Conservation (phyloP, 2,329 filamentous ascomycete genomes). For the Apiospora kogelbergensis region DNA sequence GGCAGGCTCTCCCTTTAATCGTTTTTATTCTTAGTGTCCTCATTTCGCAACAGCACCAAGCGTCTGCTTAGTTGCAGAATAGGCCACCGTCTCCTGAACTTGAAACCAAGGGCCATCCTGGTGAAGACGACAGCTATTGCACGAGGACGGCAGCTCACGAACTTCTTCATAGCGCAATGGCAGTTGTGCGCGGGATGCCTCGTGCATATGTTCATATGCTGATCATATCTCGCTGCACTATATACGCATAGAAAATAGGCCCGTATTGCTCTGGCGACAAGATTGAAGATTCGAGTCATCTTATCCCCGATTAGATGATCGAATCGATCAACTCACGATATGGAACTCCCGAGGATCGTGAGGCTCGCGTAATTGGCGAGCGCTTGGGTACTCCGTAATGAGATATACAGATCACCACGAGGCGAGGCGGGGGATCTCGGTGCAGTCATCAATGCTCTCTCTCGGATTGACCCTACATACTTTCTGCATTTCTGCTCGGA, state of each 20-base stretch:
- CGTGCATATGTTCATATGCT: background rate
- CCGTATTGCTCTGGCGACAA: background rate
- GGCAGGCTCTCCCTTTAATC: background rate
- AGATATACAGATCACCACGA: background rate
- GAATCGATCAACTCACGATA: background rate
- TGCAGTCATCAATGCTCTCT: too few species aligned
- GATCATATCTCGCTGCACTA: background rate
- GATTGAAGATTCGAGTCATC: background rate
- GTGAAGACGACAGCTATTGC: background rate
- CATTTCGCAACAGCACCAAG: background rate
- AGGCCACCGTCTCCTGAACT: background rate
- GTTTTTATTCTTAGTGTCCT: background rate
- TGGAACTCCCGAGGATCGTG: background rate
- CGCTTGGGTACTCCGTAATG: background rate
- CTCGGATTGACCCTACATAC: background rate
- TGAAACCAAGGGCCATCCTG: conserved; percentile 5
- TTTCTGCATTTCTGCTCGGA: background rate
- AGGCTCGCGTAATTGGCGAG: background rate
- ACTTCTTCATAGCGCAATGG: conserved; percentile 5
- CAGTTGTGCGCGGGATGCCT: background rate
- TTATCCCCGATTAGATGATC: background rate
- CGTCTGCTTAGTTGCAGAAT: background rate
- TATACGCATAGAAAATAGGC: background rate
- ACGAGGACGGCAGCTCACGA: background rate
- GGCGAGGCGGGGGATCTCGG: background rate